Evolutionary conservation across 2,329 filamentous ascomycete species (phyloP), one percentile per base, ranked within the genome.

Genomic region (Penicillium sp.): DNA sequence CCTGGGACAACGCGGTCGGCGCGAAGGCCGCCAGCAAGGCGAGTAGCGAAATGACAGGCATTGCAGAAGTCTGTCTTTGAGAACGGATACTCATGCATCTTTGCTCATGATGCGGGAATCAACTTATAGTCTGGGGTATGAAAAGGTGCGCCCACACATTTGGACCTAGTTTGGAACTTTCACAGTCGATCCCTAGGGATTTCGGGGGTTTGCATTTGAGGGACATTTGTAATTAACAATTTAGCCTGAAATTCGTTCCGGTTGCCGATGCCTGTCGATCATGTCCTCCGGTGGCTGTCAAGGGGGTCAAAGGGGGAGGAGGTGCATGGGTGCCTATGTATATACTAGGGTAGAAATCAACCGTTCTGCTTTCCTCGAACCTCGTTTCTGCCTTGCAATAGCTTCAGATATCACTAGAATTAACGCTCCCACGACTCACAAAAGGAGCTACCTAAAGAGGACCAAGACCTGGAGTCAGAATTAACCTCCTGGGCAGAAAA

Each of bases 1-100:
- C 60, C 46, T 72, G 69, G 5, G 61, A 62, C 8, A 67, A 28
- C 4, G 59, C 52, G 1, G 59, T 55, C 11, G 69, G 65, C 48
- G 62, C 45, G 11, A 69, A 46, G 26, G 63, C 61, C 42, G 59
- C 58, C 33, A 69, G 42, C 25, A 62, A 55, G 38, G 66, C 59
- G 14, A 64, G 57, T 28, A 59, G 30, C 9, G 62, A 55, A 35
- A 55, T 14, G 45, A 44, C 26, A 40, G 56, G 50, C 67, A 69
- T 69, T 10, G 31, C 59, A 10, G 8, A 36, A 31, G 1, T 9
- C 19, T 25, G 30, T 25, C 44, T 36, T 22, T 26, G 19, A 25
- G 22, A n/a, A 36, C 6, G 7, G 14, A 36, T 50, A 11, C 1
- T 35, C 36, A 22, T 6, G 17, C 37, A 11, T 35, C 10, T 28